Conservation (phyloP, 2,329 filamentous ascomycete species). For the Xylariaceae sp. region DNA sequence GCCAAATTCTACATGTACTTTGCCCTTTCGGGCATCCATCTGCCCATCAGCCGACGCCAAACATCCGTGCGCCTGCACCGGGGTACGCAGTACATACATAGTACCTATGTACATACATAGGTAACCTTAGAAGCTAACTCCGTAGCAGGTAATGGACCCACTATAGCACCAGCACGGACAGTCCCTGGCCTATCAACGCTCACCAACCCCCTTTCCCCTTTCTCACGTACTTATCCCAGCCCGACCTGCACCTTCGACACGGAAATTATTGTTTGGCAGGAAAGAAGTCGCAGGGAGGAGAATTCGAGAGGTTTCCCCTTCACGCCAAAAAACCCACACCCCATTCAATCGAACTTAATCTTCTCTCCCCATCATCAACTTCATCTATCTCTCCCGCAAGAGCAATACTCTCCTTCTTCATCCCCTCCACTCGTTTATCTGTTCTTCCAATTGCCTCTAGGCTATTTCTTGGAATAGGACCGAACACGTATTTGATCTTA, state of each 20-base stretch:
- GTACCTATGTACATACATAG: too few species aligned
- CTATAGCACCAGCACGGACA: constrained; percentile 22
- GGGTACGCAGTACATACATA: too few species aligned
- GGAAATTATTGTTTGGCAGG: constrained; percentile 54
- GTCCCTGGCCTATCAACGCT: constrained; percentile 32
- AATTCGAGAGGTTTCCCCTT: constrained; percentile 33
- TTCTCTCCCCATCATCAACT: constrained; percentile 21
- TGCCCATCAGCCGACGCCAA: constrained; percentile 19
- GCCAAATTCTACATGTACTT: neutral
- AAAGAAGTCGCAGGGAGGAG: constrained; percentile 40
- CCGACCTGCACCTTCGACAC: constrained; percentile 34
- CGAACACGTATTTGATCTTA: constrained; percentile 34
- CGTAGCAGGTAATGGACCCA: constrained; percentile 1
- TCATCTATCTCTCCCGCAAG: constrained; percentile 14
- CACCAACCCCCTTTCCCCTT: constrained; percentile 33
- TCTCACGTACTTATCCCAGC: constrained; percentile 19
- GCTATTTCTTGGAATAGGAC: constrained; percentile 44
- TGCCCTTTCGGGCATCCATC: constrained; percentile 9
- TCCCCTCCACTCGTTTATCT: constrained; percentile 29
- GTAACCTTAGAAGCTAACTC: too few species aligned
- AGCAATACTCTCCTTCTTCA: constrained; percentile 11
- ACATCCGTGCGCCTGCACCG: neutral
- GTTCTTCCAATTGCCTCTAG: constrained; percentile 35
- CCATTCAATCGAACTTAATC: constrained; percentile 14
- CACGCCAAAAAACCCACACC: constrained; percentile 29